Evolutionary conservation across 2,329 filamentous ascomycete species (phyloP), one percentile per base, ranked within the genome.

Genomic region (Calycina marina): DNA sequence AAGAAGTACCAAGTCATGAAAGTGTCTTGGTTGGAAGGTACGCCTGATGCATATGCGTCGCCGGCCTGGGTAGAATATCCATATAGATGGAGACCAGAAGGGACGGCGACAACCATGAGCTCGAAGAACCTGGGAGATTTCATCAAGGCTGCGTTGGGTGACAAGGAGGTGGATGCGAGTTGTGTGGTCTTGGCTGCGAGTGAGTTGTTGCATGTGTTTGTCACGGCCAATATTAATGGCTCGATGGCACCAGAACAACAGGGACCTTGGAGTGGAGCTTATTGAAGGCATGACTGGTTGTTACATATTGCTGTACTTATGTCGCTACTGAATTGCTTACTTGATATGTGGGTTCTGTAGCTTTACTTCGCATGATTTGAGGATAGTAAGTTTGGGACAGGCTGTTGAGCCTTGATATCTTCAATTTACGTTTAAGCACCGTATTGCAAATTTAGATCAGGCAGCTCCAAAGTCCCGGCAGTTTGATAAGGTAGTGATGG

Each of bases 31-130:
- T 31, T 45, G 15, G 36, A 39, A 8, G 40, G 40, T 4, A 41
- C 34, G 5, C n/a, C n/a, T n/a, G 41, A 40, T 15, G 35, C 30
- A 4, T 38, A 40, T 31, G 18, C 20, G 4, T 34, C 29, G 14
- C 43, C 43, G 5, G 29, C 30, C n/a, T 45, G 43, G 43, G 41
- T 45, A 0, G 27, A 20, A 9, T 45, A 45, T 34, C 39, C 41
- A 4, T 45, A 43, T 34, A 39, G 43, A 12, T 45, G 43, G 43
- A 41, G 43, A 2, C 43, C 43, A 3, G 43, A 45, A 18, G 43
- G 43, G 2, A 45, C 43, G 8, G 25, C 28, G 1, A 42, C 41
- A n/a, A 25, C 30, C n/a, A 44, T 45, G 41, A 24, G 41, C 18
- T 16, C 36, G 2, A 41, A 42, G 12, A 39, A 36, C 8, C 25